These are phyloP conservation scores for Ophiostoma himal-ulmi DNA, from an alignment of 2,329 filamentous ascomycete species.

Conservation along the genomic window DNA sequence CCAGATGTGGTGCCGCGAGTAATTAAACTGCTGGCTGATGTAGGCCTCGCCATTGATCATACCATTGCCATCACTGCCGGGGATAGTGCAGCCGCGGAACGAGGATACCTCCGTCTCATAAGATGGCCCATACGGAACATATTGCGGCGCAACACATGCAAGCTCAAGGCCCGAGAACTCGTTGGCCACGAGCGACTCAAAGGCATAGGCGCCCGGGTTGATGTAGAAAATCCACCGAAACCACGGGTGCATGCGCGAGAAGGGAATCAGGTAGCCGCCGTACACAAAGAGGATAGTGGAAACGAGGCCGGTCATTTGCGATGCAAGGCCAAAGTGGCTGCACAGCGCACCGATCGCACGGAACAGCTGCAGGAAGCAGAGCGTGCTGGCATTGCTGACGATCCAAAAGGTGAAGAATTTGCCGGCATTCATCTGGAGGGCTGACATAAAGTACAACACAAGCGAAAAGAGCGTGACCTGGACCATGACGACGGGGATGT, in stretches of 20 bases:
- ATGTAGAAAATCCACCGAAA: constrained; percentile 78
- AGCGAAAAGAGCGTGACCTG: constrained; percentile 74
- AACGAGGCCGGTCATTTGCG: constrained; percentile 41
- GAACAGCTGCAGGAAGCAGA: constrained; percentile 84
- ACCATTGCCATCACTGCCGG: constrained; percentile 47
- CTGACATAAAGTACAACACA: constrained; percentile 80
- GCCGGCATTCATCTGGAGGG: constrained; percentile 65
- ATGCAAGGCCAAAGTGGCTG: constrained; percentile 54
- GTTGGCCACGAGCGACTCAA: constrained; percentile 76
- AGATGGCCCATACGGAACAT: constrained; percentile 32
- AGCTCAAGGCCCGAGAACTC: constrained; percentile 67
- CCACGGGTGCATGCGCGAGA: constrained; percentile 69
- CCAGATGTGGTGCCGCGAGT: constrained; percentile 58
- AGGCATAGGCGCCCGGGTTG: constrained; percentile 72
- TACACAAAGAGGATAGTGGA: constrained; percentile 63
- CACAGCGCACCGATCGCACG: constrained; percentile 63
- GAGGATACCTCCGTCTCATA: constrained; percentile 35
- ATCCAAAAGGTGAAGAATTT: constrained; percentile 83
- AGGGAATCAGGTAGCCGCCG: constrained; percentile 62
- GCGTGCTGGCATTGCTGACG: constrained; percentile 64
- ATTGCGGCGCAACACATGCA: constrained; percentile 43
- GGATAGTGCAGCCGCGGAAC: constrained; percentile 53
- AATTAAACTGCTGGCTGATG: constrained; percentile 48
- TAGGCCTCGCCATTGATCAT: constrained; percentile 56
- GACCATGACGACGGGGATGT: constrained; percentile 73